Evolutionary conservation across 73 alveolate species (phyloP), one percentile per base, ranked within the genome.

Genomic region (Symbiodinium pilosum): DNA sequence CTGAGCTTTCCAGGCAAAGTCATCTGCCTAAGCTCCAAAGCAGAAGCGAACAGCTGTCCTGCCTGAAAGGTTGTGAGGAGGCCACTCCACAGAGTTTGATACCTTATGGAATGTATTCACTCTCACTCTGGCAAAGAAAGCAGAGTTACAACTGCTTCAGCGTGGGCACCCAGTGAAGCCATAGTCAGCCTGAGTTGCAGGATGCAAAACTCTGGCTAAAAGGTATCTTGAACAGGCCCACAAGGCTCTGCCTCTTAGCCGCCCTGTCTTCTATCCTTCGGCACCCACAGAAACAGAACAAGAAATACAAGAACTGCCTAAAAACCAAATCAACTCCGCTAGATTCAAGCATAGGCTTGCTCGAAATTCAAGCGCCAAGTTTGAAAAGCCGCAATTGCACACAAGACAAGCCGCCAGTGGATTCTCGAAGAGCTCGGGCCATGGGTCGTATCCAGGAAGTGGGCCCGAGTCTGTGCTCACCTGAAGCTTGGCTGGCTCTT

Each of bases 21-120:
- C n/a, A 6, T 47, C 59, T 47, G 59, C 81, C 32, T 9, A 64
- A 56, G 26, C 73, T 56, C n/a, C 77, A 54, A 16, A 54, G 26
- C 26, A 12, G 71, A 54, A 54, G 71, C 73, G 73, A 26, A 24
- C 73, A n/a, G 34, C 73, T 47, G 24, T 47, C 64, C 64, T 6
- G n/a, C 96, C 96, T 91, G 96, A 32, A 68, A 91, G 51, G 96
- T 69, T 51, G 96, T 91, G 54, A 91, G 52, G 81, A 91, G 47
- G 42, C 96, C 96, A 28, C 96, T 91, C 96, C 96, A 91, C n/a
- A 91, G 51, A 24, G 96, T 91, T 75, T 91, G 96, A 26, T 69
- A 91, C 96, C 96, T 91, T 41, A 84, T n/a, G n/a, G n/a, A n/a
- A n/a, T n/a, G n/a, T n/a, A n/a, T n/a, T n/a, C n/a, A n/a, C 34